A percentile compares a stretch with the other conserved stretches of the same genome.
Conservation (phyloP, 331 rosid genomes). For the Rhamnella rubrinervis region DNA sequence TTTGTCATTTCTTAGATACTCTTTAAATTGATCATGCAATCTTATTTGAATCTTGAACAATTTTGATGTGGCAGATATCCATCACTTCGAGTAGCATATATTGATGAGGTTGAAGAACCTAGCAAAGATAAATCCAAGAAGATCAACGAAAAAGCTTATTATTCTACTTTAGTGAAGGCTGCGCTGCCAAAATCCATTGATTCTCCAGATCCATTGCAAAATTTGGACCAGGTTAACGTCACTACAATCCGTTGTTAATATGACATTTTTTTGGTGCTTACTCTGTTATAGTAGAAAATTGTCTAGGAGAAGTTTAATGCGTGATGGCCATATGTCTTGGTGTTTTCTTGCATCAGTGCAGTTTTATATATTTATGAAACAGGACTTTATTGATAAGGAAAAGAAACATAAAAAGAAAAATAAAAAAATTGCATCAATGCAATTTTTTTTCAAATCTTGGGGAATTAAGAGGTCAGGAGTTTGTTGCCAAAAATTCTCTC, state of each 20-base stretch:
- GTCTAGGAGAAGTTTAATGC: background rate
- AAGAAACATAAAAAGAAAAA: no score
- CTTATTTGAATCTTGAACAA: background rate
- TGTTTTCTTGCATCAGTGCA: no score
- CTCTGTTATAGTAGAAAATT: background rate
- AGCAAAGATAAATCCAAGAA: constrained; percentile 64
- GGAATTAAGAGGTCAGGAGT: no score
- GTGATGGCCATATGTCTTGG: background rate
- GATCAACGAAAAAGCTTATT: constrained; percentile 73
- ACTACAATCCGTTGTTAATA: background rate
- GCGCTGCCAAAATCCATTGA: constrained; percentile 80
- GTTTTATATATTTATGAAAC: no score
- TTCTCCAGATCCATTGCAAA: constrained; percentile 71
- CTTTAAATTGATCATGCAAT: no score
- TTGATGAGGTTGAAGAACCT: constrained; percentile 93
- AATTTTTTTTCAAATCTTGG: no score
- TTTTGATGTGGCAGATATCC: constrained; percentile 64
- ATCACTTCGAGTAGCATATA: constrained; percentile 92
- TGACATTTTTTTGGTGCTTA: background rate
- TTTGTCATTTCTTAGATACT: no score
- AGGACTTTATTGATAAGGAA: no score
- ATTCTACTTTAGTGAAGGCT: constrained; percentile 91
- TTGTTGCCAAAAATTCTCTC: no score
- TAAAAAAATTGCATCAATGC: no score
- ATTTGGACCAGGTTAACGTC: constrained; percentile 77